Percentiles rank a stretch among this genome's conserved stretches.
phyloP scores from a whole-genome alignment of 805 yeast genomes.

The Kazachstania bromeliacearum region DNA sequence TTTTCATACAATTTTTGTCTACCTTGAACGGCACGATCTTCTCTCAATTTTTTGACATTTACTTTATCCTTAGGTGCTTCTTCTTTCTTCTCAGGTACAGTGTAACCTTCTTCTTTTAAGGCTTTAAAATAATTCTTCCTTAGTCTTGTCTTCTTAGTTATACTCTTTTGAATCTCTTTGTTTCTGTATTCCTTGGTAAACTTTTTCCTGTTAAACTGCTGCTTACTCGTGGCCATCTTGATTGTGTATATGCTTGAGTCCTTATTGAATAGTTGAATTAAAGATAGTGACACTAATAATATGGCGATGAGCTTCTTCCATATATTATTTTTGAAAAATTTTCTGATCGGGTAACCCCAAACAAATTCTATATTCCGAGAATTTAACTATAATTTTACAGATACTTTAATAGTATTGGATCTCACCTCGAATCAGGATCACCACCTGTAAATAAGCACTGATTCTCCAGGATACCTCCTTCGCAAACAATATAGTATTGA shows the following conservation, averaged over 20 bases:
- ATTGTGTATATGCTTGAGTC: background rate
- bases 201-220: constrained; percentile 26
- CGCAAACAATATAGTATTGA: background rate
- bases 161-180: constrained; percentile 66
- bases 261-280: no score
- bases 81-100: constrained; percentile 36
- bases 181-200: constrained; percentile 32
- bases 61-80: constrained; percentile 7
- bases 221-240: constrained; percentile 19
- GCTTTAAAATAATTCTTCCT: constrained; percentile 75
- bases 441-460: no score
- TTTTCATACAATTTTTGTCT: constrained; percentile 27
- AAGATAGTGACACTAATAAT: background rate
- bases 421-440: no score
- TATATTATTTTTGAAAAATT: no score
- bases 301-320: no score
- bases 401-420: no score
- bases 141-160: constrained; percentile 71
- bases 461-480: no score
- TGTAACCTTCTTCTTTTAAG: constrained; percentile 59
- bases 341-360: no score
- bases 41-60: constrained; percentile 15
- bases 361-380: no score
- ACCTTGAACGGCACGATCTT: constrained; percentile 15
- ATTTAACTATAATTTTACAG: no score